Percentiles rank a stretch among this genome's conserved stretches.
phyloP scores from a whole-genome alignment of 805 yeast genomes.

The Zygoascus bituminiphila region DNA sequence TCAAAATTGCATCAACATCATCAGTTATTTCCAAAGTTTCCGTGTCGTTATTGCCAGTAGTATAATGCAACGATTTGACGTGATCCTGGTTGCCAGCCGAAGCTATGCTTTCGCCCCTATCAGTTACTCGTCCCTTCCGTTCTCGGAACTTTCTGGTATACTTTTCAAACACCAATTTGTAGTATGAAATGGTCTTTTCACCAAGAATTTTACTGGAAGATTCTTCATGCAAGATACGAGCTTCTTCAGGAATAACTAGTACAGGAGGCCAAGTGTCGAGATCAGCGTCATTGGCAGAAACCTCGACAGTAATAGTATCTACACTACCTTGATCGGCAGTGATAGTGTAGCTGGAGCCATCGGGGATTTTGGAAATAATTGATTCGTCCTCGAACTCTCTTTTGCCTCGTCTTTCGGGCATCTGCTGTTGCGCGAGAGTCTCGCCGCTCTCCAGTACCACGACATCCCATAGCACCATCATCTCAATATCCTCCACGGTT shows the following conservation, averaged over 20 bases:
- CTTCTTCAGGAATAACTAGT: conserved; percentile 12
- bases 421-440: conserved; percentile 14
- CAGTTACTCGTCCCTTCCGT: conserved; percentile 12
- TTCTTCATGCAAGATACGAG: conserved; percentile 11
- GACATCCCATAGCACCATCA: conserved; percentile 28
- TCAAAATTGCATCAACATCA: background rate
- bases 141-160: conserved; percentile 11
- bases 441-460: conserved; percentile 28
- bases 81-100: background rate
- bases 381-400: conserved; percentile 14
- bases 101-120: background rate
- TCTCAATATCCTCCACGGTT: conserved; percentile 16
- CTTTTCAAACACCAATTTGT: conserved; percentile 14
- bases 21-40: too few species aligned
- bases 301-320: conserved; percentile 15
- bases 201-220: background rate
- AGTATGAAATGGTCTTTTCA: conserved; percentile 7
- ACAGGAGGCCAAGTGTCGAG: conserved; percentile 1
- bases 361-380: conserved; percentile 14
- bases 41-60: too few species aligned
- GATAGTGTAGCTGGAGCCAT: conserved; percentile 14
- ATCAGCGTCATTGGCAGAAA: conserved; percentile 4
- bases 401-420: conserved; percentile 7
- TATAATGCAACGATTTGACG: background rate
- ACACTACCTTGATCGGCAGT: conserved; percentile 14